Percentiles rank a stretch among this genome's conserved stretches.
Evolutionary conservation across 805 yeast genomes (phyloP).

Genomic region (Yarrowia porcina): DNA sequence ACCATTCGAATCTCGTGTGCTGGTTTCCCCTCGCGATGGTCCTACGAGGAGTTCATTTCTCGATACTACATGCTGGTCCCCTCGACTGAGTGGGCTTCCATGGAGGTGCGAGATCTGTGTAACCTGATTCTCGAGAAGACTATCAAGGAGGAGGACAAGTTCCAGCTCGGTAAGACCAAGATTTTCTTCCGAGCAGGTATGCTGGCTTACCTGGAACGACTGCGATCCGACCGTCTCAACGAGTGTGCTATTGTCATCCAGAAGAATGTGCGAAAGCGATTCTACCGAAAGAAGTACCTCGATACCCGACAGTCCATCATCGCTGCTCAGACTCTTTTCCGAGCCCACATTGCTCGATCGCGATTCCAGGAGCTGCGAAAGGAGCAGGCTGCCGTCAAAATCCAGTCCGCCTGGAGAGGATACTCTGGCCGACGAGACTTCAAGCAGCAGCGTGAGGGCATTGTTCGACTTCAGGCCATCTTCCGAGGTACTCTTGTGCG

Average conservation of each 20-base stretch:
- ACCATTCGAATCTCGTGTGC: conserved; percentile 96
- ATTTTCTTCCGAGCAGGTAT: conserved; percentile 96
- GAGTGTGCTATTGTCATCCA: conserved; percentile 81
- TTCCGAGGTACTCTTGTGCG: conserved; percentile 53
- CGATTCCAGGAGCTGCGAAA: conserved; percentile 51
- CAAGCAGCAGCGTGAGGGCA: conserved; percentile 49
- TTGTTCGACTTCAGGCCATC: conserved; percentile 56
- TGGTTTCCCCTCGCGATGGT: conserved; percentile 96
- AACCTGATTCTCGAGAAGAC: conserved; percentile 61
- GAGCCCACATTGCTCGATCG: conserved; percentile 60
- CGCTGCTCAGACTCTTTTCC: conserved; percentile 55
- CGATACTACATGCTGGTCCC: conserved; percentile 81
- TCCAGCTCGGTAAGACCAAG: conserved; percentile 89
- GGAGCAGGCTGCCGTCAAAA: conserved; percentile 57
- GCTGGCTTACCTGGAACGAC: conserved; percentile 84
- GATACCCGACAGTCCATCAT: conserved; percentile 54
- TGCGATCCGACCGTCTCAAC: conserved; percentile 73
- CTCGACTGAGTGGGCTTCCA: conserved; percentile 59
- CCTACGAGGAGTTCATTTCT: conserved; percentile 87
- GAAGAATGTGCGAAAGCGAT: conserved; percentile 66
- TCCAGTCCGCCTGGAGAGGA: conserved; percentile 61
- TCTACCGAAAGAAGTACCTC: conserved; percentile 59
- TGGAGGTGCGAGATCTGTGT: conserved; percentile 62
- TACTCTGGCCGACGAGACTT: conserved; percentile 50
- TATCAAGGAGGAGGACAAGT: conserved; percentile 63